Base-by-base conservation (phyloP, 1,139 yeast species). In the Hyphopichia buzzinii region DNA sequence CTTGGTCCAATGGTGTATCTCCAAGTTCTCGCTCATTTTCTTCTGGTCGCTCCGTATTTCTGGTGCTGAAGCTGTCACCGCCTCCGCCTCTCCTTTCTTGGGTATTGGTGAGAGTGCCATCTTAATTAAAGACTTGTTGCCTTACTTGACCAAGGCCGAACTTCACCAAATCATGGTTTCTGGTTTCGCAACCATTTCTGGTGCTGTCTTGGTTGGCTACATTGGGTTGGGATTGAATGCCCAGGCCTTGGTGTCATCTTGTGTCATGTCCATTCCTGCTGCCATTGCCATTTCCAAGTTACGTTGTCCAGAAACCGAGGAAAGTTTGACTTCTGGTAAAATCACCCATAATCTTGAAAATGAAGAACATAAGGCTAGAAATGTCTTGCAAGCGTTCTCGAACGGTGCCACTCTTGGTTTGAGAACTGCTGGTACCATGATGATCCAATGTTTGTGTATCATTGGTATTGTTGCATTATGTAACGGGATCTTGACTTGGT, bases 191-290 rank as follows among this genome's bases (percentile, higher is more conserved):
- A 80, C 86, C 33, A 79, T 80, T 46, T 74, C 84, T 3, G 86
- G 86, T 24, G 77, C 84, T 1, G 84, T 79, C 21, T 66, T 80
- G 46, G 84, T 78, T 8, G 77, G 84, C 8, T 80, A 80, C 51
- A 79, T 80, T 47, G 80, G 81, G 3, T 67, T 80, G 54, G 86
- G 86, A 30, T 68, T 79, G 47, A 77, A 77, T 46, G 72, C 85
- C 2, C 83, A 79, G 52, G 84, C 84, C 6, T 65, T 80, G 49
- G 78, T 80, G 17, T 74, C 83, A 15, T 76, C 84, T 19, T 80
- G 85, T 67, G 82, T 80, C 41, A 80, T 80, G 86, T 79, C 84
- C 2, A 79, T 80, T 52, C 86, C 86, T 5, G 82, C 83, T 22
- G 75, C 84, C 8, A 62, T 80, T 42, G 83, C 84, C 8, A 75